Evolutionary conservation across 2,329 filamentous ascomycete genomes (phyloP).

Genomic region (Colletotrichum paranaense): DNA sequence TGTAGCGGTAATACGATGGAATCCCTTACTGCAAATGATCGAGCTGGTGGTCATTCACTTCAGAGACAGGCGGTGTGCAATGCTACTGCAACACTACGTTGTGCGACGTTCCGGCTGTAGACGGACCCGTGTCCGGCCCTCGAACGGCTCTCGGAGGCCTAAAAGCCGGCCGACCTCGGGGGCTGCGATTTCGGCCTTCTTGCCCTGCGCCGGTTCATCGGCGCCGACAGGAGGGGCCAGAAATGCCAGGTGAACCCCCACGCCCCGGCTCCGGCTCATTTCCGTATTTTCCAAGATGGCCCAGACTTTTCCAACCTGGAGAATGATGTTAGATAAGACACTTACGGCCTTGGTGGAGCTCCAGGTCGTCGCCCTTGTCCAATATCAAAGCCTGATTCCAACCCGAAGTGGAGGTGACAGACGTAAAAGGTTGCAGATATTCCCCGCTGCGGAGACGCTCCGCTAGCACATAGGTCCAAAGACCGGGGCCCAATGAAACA

Average conservation of each 20-base stretch:
- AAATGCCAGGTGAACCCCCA: constrained; percentile 7
- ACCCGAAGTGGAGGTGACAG: constrained; percentile 30
- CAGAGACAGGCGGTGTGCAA: no score
- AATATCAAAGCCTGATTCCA: constrained; percentile 31
- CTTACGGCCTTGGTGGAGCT: constrained; percentile 12
- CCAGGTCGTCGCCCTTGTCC: constrained; percentile 16
- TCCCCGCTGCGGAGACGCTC: constrained; percentile 29
- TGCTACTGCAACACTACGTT: no score
- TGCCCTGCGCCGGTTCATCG: constrained; percentile 11
- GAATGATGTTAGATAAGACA: constrained; percentile 16
- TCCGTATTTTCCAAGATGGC: not conserved
- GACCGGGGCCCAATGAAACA: constrained; percentile 8
- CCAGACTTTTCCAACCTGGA: not conserved
- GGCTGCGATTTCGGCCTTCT: constrained; percentile 16
- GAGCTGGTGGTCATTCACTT: not conserved
- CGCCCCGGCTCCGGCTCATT: constrained; percentile 18
- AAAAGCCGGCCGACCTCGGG: constrained; percentile 26
- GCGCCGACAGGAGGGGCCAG: not conserved
- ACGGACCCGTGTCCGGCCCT: constrained; percentile 21
- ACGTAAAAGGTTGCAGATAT: constrained; percentile 23
- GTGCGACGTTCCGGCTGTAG: not conserved
- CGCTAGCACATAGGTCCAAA: not conserved
- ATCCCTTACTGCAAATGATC: not conserved
- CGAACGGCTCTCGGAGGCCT: not conserved
- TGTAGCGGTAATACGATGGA: not conserved